A percentile compares a stretch with the other conserved stretches of the same genome.
phyloP scores from a whole-genome alignment of 805 yeast species.

The Cyberlindnera euphorbiiphila region DNA sequence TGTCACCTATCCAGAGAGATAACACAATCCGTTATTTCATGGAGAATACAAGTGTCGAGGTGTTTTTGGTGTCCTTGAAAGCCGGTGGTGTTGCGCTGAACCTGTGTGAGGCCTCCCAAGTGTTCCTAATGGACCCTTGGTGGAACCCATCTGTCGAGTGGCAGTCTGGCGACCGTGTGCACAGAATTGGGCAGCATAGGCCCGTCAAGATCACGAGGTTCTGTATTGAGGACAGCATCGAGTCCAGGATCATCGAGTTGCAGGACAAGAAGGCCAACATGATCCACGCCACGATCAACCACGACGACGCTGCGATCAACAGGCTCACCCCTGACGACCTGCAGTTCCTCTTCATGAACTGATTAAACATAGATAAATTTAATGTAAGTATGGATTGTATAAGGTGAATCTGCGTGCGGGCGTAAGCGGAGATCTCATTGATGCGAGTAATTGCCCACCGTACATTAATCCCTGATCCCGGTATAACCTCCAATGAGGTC shows the following conservation, averaged over 20 bases:
- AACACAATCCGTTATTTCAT: constrained; percentile 86
- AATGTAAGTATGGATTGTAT: too few species aligned
- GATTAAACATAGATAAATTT: too few species aligned
- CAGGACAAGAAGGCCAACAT: constrained; percentile 97
- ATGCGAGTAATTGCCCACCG: too few species aligned
- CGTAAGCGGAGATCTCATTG: too few species aligned
- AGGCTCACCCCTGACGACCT: constrained; percentile 89
- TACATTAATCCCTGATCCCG: too few species aligned
- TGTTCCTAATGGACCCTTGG: constrained; percentile 96
- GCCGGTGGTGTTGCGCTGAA: constrained; percentile 99
- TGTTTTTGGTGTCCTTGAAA: constrained; percentile 87
- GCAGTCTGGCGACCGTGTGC: constrained; percentile 98
- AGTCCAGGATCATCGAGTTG: constrained; percentile 88
- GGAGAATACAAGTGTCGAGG: constrained; percentile 91
- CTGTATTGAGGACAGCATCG: constrained; percentile 95
- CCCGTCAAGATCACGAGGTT: constrained; percentile 91
- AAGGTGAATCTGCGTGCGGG: too few species aligned
- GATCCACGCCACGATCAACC: constrained; percentile 95
- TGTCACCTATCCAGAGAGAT: constrained; percentile 95
- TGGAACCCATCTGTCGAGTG: constrained; percentile 99
- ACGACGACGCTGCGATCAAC: constrained; percentile 87
- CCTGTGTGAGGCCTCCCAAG: constrained; percentile 95
- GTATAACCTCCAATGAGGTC: too few species aligned
- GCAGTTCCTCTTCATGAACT: constrained; percentile 90
- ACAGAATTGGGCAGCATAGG: constrained; percentile 92